phyloP scores from a whole-genome alignment of 1,139 yeast genomes.

The Hyphopichia khmerensis region DNA sequence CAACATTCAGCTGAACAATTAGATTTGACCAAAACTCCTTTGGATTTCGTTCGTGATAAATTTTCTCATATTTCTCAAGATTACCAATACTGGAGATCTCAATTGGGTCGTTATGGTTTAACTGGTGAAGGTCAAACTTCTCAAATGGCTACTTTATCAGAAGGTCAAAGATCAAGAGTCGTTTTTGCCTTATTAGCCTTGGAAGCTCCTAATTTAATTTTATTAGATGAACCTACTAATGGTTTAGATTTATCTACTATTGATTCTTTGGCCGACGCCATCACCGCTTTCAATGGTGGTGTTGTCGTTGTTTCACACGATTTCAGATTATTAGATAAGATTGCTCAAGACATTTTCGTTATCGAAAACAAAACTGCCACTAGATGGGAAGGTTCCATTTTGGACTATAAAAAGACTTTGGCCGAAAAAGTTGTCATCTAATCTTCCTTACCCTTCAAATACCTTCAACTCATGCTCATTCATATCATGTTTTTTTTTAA shows the following conservation, averaged over 20 bases:
- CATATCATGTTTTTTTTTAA: neutral
- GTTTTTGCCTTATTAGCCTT: conserved; percentile 95
- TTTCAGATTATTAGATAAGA: conserved; percentile 95
- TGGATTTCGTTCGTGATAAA: conserved; percentile 95
- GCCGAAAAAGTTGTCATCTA: conserved; percentile 82
- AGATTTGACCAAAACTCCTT: conserved; percentile 90
- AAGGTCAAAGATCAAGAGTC: conserved; percentile 99
- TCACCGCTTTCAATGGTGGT: conserved; percentile 93
- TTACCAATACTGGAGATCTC: conserved; percentile 99
- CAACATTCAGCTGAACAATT: conserved; percentile 99
- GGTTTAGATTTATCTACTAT: conserved; percentile 98
- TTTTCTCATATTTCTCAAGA: conserved; percentile 90
- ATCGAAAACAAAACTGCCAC: conserved; percentile 94
- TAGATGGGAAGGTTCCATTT: conserved; percentile 90
- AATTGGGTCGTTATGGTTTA: conserved; percentile 96
- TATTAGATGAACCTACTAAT: conserved; percentile 99
- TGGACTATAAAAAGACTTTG: conserved; percentile 89
- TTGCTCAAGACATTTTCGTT: conserved; percentile 95
- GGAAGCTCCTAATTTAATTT: conserved; percentile 90
- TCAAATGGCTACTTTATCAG: conserved; percentile 96
- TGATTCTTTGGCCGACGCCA: conserved; percentile 96
- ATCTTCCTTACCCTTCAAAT: conserved; percentile 8
- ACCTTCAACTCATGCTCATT: neutral
- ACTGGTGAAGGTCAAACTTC: conserved; percentile 99
- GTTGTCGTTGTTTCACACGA: conserved; percentile 98